These are phyloP conservation scores for Suillus decipiens DNA, from an alignment of 768 basidiomycete genomes.

Conservation along the genomic window DNA sequence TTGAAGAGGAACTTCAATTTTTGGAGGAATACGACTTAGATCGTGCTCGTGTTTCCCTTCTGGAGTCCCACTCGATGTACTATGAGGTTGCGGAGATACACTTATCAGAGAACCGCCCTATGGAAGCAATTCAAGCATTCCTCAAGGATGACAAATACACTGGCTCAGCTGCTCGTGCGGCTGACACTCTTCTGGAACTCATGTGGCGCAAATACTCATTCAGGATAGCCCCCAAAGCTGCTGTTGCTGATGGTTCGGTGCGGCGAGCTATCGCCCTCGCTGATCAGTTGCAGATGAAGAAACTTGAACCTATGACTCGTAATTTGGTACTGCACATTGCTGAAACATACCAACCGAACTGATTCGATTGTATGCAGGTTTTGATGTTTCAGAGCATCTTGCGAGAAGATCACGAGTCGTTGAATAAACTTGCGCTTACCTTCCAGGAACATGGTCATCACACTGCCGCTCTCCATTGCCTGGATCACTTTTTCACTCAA, in stretches of 20 bases:
- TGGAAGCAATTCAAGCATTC: conserved; percentile 51
- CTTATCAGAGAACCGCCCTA: conserved; percentile 44
- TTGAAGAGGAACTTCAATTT: conserved; percentile 58
- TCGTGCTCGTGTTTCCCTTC: conserved; percentile 44
- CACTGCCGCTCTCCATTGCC: conserved; percentile 42
- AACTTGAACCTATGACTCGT: conserved; percentile 11
- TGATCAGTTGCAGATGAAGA: conserved; percentile 12
- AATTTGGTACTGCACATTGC: conserved; percentile 13
- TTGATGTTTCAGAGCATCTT: conserved; percentile 40
- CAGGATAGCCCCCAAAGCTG: conserved; percentile 23
- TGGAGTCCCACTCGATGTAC: conserved; percentile 43
- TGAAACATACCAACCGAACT: conserved; percentile 22
- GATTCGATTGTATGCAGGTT: conserved; percentile 14
- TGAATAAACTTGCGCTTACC: conserved; percentile 33
- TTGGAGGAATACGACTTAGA: conserved; percentile 56
- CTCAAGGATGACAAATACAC: conserved; percentile 34
- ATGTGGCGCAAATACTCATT: conserved; percentile 51
- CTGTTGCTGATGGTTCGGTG: conserved; percentile 9
- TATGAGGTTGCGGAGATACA: conserved; percentile 57
- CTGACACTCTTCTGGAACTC: conserved; percentile 39
- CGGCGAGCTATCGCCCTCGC: conserved; percentile 30
- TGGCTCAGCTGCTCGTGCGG: conserved; percentile 36
- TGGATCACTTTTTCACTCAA: conserved; percentile 42
- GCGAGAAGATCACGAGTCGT: conserved; percentile 21
- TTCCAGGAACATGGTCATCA: conserved; percentile 33